A percentile compares a stretch with the other conserved stretches of the same genome.
These are phyloP conservation scores for Chlamydomonas sp. DNA, from an alignment of 139 green algal genomes.

Conservation along the genomic window DNA sequence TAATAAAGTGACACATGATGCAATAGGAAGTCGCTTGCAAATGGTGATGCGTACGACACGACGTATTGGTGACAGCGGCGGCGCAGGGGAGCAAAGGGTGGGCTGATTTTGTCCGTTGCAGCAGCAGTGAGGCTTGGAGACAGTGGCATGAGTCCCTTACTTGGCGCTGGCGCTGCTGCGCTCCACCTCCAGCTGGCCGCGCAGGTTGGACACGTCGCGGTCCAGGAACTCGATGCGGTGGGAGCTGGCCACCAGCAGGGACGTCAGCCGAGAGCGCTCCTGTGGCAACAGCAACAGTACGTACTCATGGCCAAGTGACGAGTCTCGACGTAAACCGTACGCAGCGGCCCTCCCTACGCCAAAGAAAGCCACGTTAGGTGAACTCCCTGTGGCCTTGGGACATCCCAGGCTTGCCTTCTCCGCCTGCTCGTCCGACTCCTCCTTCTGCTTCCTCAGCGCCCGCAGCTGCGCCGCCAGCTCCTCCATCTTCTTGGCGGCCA, in stretches of 20 bases:
- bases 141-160: background rate
- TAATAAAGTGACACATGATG: too few relatives aligned
- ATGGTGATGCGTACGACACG: too few relatives aligned
- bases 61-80: too few relatives aligned
- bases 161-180: background rate
- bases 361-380: too few relatives aligned
- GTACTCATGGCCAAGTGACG: too few relatives aligned
- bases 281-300: background rate
- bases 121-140: background rate
- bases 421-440: constrained; percentile 7
- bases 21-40: too few relatives aligned
- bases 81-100: too few relatives aligned
- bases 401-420: constrained; percentile 12
- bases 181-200: background rate
- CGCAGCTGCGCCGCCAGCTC: background rate
- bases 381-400: too few relatives aligned
- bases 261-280: background rate
- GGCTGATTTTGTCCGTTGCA: too few relatives aligned
- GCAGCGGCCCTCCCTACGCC: too few relatives aligned
- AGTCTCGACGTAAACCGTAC: too few relatives aligned
- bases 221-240: constrained; percentile 23
- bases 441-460: constrained; percentile 12
- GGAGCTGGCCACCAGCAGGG: background rate
- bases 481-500: constrained; percentile 3
- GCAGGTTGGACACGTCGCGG: background rate